phyloP scores from a whole-genome alignment of 2,329 filamentous ascomycete species.

The Nannizzia gypsea region DNA sequence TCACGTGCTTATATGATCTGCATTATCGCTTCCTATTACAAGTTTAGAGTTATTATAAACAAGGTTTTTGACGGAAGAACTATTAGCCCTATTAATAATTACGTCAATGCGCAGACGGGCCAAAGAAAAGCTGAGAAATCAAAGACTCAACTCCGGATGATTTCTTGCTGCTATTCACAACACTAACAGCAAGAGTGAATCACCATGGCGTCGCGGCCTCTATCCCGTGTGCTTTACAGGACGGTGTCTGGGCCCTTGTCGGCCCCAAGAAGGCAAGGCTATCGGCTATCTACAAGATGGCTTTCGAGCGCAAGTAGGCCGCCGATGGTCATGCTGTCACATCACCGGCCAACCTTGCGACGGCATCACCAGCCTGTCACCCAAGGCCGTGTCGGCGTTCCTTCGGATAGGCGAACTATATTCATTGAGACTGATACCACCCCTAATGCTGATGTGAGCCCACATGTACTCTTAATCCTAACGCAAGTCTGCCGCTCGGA shows the following conservation, averaged over 20 bases:
- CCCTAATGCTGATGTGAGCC: conserved; percentile 71
- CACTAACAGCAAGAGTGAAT: neutral
- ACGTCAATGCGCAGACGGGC: neutral
- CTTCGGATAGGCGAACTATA: conserved; percentile 56
- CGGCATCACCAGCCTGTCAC: conserved; percentile 31
- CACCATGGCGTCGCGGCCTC: conserved; percentile 5
- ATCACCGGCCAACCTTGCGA: conserved; percentile 36
- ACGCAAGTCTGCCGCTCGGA: conserved; percentile 2
- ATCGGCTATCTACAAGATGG: neutral
- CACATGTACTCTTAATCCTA: neutral
- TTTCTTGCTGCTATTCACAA: neutral
- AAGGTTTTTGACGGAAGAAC: neutral
- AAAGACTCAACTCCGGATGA: neutral
- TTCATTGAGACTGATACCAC: conserved; percentile 97
- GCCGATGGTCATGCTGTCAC: conserved; percentile 36
- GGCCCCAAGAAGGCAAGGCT: conserved; percentile 1
- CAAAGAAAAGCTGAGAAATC: neutral
- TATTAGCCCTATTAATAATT: conserved; percentile 1
- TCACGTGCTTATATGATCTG: too few species aligned
- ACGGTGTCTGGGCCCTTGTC: neutral
- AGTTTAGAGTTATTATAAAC: neutral
- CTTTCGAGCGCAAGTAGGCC: conserved; percentile 33
- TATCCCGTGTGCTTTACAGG: neutral
- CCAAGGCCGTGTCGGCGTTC: conserved; percentile 26
- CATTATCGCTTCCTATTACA: neutral